Base-by-base conservation (phyloP, 441 rosid species). In the Lepidium campestre region DNA sequence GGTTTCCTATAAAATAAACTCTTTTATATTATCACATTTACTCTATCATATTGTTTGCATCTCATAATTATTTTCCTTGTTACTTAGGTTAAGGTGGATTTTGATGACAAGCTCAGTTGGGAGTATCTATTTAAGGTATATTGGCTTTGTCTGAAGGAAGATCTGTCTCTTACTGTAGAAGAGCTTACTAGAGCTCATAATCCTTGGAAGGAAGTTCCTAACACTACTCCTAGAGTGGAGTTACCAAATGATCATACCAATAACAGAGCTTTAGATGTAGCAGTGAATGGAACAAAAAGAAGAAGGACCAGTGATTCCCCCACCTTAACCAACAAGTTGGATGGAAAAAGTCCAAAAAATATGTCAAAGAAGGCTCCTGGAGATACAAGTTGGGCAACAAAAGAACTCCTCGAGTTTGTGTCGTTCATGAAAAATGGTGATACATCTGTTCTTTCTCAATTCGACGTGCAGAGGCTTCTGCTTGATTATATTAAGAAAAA, bases 41-140 rank as follows among this genome's bases (percentile, higher is more conserved):
- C 32, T 46, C 5, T 35, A 23, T 58, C 48, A 25, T 57, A 46
- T 17, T 63, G 35, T 58, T 32, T n/a, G 34, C 25, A 7, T 35
- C 48, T 55, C 32, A 60, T 40, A 59, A 34, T 5, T 55, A 6
- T 39, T 66, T 53, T 61, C 31, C 27, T 65, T 40, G 22, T 31
- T 71, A 63, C 10, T 68, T 83, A 96, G 99, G 96, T 89, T 78
- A 86, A 89, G 80, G 99, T 96, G 80, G 98, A 96, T 80, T 96
- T 96, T 81, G 99, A 96, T 77, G 99, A 96, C 76, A 79, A 82
- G 82, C 81, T 76, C 72, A 96, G 97, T 83, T 96, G 98, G 98
- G 99, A 96, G 82, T 96, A 90, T 85, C 96, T 96, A 50, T 96
- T 96, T 75, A 96, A 96, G 82, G 83, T 87, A 17, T 96, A 96